phyloP scores from a whole-genome alignment of 306 rosid species.

The Cicer bijugum region DNA sequence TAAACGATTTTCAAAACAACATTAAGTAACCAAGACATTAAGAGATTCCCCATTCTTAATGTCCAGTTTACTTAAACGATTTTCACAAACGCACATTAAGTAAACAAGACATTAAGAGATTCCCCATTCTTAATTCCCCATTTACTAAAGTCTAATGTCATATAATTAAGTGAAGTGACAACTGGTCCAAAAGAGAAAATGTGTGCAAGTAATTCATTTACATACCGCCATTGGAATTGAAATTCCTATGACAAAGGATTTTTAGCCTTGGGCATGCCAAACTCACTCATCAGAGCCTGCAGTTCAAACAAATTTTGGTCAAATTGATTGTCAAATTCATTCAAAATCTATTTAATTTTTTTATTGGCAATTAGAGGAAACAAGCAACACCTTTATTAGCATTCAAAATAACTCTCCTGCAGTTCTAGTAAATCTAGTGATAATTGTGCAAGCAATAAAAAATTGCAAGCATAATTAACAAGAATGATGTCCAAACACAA shows the following conservation, averaged over 20 bases:
- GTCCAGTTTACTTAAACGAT: no score
- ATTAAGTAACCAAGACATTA: no score
- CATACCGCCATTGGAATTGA: conserved; percentile 68
- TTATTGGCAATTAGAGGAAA: conserved; percentile 24
- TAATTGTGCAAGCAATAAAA: conserved; percentile 72
- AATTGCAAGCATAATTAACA: conserved; percentile 73
- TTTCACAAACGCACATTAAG: no score
- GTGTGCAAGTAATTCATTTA: conserved; percentile 76
- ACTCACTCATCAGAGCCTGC: conserved; percentile 82
- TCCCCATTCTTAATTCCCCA: no score
- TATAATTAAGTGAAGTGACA: conserved; percentile 42
- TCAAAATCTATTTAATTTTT: conserved; percentile 5
- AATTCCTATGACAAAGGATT: conserved; percentile 49
- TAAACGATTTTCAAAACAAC: no score
- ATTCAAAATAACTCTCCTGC: conserved; percentile 88
- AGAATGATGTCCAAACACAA: conserved; percentile 79
- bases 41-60: no score
- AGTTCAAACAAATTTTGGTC: conserved; percentile 38
- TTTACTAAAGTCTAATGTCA: background rate
- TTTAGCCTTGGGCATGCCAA: conserved; percentile 52
- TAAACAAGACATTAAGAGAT: no score
- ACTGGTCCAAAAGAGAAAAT: conserved; percentile 75
- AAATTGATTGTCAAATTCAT: conserved; percentile 31
- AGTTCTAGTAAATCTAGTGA: conserved; percentile 81
- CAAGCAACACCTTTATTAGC: conserved; percentile 71